phyloP scores from a whole-genome alignment of 345 rosid species.

The Laguncularia racemosa region DNA sequence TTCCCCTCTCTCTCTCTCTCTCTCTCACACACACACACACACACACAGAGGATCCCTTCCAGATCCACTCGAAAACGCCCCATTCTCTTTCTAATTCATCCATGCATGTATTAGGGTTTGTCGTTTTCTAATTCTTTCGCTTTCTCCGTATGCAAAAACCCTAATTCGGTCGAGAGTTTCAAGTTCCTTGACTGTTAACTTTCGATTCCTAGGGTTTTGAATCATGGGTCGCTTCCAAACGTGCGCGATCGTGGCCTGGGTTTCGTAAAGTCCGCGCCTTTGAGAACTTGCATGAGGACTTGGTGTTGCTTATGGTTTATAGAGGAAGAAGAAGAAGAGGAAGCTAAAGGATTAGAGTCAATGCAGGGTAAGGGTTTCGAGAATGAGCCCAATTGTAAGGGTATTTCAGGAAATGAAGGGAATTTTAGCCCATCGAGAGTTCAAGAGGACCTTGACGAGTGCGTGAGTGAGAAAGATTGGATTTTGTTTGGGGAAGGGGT shows the following conservation, averaged over 20 bases:
- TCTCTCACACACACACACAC: no score
- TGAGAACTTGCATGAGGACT: conserved; percentile 70
- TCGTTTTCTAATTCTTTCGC: no score
- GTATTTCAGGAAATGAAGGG: conserved; percentile 14
- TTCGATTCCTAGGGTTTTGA: conserved; percentile 13
- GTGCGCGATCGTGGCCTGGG: conserved; percentile 53
- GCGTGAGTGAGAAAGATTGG: conserved; percentile 7
- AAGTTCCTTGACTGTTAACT: not conserved
- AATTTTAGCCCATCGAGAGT: conserved; percentile 1
- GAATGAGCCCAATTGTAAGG: conserved; percentile 25
- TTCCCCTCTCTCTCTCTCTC: conserved; percentile 11
- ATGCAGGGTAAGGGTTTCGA: conserved; percentile 20
- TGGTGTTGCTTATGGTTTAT: conserved; percentile 75
- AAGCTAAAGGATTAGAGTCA: conserved; percentile 18
- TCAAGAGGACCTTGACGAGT: not conserved
- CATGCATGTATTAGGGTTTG: no score
- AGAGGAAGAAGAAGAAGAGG: conserved; percentile 32
- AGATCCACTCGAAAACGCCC: no score
- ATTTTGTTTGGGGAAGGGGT: conserved; percentile 9
- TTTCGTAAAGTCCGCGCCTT: conserved; percentile 18
- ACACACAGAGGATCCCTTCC: no score
- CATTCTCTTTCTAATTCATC: no score
- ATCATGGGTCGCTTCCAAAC: conserved; percentile 15
- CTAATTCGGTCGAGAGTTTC: no score
- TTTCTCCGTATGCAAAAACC: no score